These are phyloP conservation scores for Carnegiea gigantea DNA, from an alignment of 179 eudicot genomes.

Conservation along the genomic window DNA sequence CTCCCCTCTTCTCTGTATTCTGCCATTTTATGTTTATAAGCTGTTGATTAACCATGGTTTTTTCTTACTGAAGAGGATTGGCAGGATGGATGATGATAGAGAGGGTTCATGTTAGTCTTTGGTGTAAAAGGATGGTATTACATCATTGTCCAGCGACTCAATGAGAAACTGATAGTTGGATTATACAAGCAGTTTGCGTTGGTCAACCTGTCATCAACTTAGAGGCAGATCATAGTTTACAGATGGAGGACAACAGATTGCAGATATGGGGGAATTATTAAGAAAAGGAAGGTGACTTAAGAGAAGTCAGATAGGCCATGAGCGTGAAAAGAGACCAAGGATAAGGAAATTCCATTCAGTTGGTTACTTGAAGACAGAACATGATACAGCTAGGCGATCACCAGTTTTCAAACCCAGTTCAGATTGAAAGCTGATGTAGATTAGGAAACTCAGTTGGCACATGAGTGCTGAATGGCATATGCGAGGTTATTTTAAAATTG, in stretches of 20 bases:
- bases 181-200: neutral
- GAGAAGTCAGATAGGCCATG: neutral
- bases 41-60: neutral
- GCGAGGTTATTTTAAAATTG: neutral
- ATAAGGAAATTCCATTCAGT: neutral
- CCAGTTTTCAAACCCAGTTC: neutral
- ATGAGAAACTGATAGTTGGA: neutral
- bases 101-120: neutral
- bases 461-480: neutral
- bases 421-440: neutral
- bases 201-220: neutral
- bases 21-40: neutral
- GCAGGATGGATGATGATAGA: neutral
- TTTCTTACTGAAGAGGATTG: neutral
- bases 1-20: neutral
- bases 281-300: neutral
- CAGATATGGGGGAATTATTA: neutral
- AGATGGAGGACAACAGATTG: neutral
- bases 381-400: slow-evolving; percentile 1
- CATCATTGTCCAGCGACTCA: neutral
- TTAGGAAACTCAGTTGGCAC: neutral
- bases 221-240: slow-evolving; percentile 10
- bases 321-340: no score
- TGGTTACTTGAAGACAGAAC: neutral
- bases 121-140: neutral